Evolutionary conservation across 495 filamentous ascomycete species (phyloP), one percentile per base, ranked within the genome.

Genomic region (Astrothelium macrocarpum): DNA sequence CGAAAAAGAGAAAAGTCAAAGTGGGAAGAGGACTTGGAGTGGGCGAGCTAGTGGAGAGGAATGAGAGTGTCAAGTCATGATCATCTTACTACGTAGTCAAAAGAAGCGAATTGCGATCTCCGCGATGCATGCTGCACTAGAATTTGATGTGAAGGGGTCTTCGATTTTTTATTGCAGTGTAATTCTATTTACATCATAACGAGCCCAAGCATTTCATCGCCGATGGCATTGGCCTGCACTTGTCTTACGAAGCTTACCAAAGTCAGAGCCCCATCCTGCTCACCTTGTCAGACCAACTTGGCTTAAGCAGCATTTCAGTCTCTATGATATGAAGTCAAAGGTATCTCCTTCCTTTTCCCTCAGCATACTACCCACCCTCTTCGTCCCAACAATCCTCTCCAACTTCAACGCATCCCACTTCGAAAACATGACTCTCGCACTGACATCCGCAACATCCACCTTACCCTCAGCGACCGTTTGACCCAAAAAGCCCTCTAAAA

Each of bases 401-500:
- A 98, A 75, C 78, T 87, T 91, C 75, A 96, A 73, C 25, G 82
- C 79, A 80, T 98, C 94, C 80, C 91, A 95, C 76, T 82, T 88
- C 1, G 90, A 94, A 73, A 97, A 97, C 62, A 94, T 68, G 4
- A 80, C 84, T 64, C 87, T 81, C 16, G 90, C 86, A 45, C 77
- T 83, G 25, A 70, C 71, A 53, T 77, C 69, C 36, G 62, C 68
- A 18, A 61, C 42, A 18, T 68, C 66, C 2, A 74, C 46, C 65
- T 69, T 73, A 53, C 82, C 77, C 28, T 82, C 78, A 61, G 77
- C 77, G 59, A 88, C 76, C 70, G 80, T 87, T 63, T 73, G 75
- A 25, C 75, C 77, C 32, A 91, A 67, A 65, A 85, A 86, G 36
- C 84, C 90, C 14, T 84, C 90, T 11, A 89, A 86, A 53, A 96